These are phyloP conservation scores for Tetrapyrgos nigripes DNA, from an alignment of 1,284 basidiomycete genomes.

Conservation along the genomic window DNA sequence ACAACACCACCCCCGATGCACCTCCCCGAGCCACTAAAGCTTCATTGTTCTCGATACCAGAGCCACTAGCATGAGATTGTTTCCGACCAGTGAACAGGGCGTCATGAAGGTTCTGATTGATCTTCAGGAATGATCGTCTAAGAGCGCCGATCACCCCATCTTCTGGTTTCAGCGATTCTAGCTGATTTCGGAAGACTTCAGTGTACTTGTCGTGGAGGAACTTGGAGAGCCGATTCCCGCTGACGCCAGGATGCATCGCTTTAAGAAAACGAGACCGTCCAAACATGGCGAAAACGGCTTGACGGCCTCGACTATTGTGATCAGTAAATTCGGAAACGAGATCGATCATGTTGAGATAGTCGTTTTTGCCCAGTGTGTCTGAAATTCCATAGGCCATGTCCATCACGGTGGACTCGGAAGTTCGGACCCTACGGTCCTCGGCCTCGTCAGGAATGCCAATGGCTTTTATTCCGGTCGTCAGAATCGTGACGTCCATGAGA, in stretches of 20 bases:
- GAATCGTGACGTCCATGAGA: slow-evolving; percentile 97
- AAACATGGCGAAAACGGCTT: slow-evolving; percentile 98
- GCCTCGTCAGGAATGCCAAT: slow-evolving; percentile 85
- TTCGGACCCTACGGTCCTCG: slow-evolving; percentile 91
- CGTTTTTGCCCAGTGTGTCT: slow-evolving; percentile 86
- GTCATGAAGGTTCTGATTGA: slow-evolving; percentile 84
- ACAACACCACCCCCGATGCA: slow-evolving; percentile 88
- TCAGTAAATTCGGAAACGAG: slow-evolving; percentile 89
- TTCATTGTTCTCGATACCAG: slow-evolving; percentile 36
- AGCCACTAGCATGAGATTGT: slow-evolving; percentile 56
- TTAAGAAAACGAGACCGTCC: slow-evolving; percentile 75
- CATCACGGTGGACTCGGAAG: slow-evolving; percentile 90
- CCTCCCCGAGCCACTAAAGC: slow-evolving; percentile 64
- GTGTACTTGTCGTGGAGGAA: slow-evolving; percentile 86
- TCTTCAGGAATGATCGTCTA: slow-evolving; percentile 83
- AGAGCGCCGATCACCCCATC: slow-evolving; percentile 80
- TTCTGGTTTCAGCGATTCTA: slow-evolving; percentile 56
- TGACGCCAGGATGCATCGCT: slow-evolving; percentile 43
- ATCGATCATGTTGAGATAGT: slow-evolving; percentile 90
- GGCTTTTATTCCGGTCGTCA: slow-evolving; percentile 58
- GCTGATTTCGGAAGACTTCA: slow-evolving; percentile 61
- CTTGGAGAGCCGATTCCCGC: slow-evolving; percentile 73
- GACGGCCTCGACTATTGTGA: slow-evolving; percentile 54
- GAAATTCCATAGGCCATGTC: slow-evolving; percentile 97
- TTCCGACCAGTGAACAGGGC: slow-evolving; percentile 52